Conservation (phyloP, 108 stramenopile species). For the Schizochytrium sp. region DNA sequence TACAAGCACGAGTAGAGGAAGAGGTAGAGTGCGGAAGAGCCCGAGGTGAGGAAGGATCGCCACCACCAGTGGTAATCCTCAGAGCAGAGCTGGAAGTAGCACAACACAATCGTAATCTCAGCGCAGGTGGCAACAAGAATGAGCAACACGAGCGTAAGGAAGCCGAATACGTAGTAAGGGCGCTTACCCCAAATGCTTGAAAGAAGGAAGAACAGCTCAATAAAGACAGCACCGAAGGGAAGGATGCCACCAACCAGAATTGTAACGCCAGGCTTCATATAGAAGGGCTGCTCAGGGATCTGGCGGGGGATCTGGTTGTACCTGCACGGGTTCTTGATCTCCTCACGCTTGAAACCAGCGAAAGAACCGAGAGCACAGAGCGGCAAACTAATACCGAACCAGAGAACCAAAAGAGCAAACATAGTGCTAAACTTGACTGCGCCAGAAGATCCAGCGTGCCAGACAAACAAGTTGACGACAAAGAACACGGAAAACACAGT, state of each 20-base stretch:
- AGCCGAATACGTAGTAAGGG: conserved; percentile 99
- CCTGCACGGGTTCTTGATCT: conserved; percentile 86
- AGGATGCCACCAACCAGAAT: conserved; percentile 92
- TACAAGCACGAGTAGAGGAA: conserved; percentile 97
- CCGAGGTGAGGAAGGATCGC: conserved; percentile 95
- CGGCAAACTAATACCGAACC: conserved; percentile 90
- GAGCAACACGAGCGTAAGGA: conserved; percentile 91
- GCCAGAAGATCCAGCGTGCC: conserved; percentile 86
- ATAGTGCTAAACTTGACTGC: conserved; percentile 92
- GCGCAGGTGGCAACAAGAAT: conserved; percentile 94
- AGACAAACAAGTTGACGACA: conserved; percentile 85
- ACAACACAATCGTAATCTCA: conserved; percentile 94
- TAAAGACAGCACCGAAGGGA: conserved; percentile 97
- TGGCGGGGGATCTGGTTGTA: conserved; percentile 92
- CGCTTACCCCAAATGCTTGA: conserved; percentile 96
- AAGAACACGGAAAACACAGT: conserved; percentile 85
- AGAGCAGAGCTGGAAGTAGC: conserved; percentile 97
- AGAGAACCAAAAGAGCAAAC: conserved; percentile 85
- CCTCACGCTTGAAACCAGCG: conserved; percentile 87
- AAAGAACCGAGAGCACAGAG: conserved; percentile 95
- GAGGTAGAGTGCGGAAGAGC: conserved; percentile 91
- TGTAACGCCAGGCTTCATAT: conserved; percentile 80
- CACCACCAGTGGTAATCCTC: conserved; percentile 99
- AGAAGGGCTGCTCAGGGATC: conserved; percentile 90
- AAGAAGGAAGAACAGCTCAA: conserved; percentile 99